These are phyloP conservation scores for Penicillium verrucosum DNA, from an alignment of 2,329 filamentous ascomycete genomes.

Conservation along the genomic window DNA sequence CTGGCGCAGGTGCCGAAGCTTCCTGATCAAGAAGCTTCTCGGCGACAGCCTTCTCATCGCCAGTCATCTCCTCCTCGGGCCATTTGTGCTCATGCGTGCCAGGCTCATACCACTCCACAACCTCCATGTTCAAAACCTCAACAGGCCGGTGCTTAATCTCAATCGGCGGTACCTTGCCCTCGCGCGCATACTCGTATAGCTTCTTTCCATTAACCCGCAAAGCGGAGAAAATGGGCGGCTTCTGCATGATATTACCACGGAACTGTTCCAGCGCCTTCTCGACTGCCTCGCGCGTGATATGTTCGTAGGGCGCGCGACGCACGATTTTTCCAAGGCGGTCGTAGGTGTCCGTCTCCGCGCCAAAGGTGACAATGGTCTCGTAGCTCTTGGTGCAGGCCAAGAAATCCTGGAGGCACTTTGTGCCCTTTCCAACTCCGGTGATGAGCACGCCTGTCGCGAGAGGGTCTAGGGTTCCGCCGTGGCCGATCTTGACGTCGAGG, in stretches of 20 bases:
- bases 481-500: conserved; percentile 83
- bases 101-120: conserved; percentile 79
- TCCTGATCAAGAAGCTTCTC: conserved; percentile 59
- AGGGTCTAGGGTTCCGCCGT: conserved; percentile 93
- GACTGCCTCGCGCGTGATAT: conserved; percentile 75
- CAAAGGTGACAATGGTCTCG: conserved; percentile 84
- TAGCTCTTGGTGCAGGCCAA: conserved; percentile 90
- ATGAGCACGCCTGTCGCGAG: conserved; percentile 91
- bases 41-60: conserved; percentile 71
- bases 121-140: conserved; percentile 70
- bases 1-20: conserved; percentile 19
- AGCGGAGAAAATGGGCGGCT: conserved; percentile 88
- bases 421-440: conserved; percentile 80
- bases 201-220: conserved; percentile 91
- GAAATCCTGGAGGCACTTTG: conserved; percentile 76
- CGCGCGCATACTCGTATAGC: conserved; percentile 91
- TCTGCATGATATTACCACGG: conserved; percentile 79
- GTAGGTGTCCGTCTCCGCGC: conserved; percentile 88
- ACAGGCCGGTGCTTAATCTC: conserved; percentile 81
- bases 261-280: conserved; percentile 73
- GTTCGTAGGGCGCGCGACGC: conserved; percentile 68
- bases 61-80: conserved; percentile 74
- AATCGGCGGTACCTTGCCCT: conserved; percentile 78
- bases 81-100: conserved; percentile 75
- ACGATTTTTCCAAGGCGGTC: conserved; percentile 83